Percentiles rank a stretch among this genome's conserved stretches.
Conservation (phyloP, 495 filamentous ascomycete species). For the Podospora sp. region DNA sequence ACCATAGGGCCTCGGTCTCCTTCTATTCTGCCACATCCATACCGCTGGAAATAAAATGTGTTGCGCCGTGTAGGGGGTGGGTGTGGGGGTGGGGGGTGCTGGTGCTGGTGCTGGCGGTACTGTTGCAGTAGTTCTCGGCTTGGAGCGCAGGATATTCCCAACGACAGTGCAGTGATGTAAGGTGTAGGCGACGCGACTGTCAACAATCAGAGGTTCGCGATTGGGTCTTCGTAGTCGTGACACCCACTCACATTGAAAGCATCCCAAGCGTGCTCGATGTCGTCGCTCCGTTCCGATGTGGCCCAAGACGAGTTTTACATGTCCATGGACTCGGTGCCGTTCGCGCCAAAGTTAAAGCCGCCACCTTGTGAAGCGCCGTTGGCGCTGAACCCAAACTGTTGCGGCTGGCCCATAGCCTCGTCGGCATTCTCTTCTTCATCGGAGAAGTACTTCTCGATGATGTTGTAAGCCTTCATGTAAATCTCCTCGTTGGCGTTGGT, state of each 20-base stretch:
- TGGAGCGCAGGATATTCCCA: background rate
- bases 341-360: slow-evolving; percentile 87
- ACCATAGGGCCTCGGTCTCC: slow-evolving; percentile 45
- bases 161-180: background rate
- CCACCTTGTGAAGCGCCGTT: slow-evolving; percentile 71
- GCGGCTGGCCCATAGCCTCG: slow-evolving; percentile 57
- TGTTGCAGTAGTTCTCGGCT: background rate
- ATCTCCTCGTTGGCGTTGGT: slow-evolving; percentile 99
- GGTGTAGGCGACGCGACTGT: background rate
- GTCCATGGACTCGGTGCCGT: slow-evolving; percentile 94
- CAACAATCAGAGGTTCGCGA: background rate
- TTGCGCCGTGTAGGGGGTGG: slow-evolving; percentile 26
- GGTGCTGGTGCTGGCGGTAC: background rate
- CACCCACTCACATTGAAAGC: too few species aligned
- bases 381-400: slow-evolving; percentile 83
- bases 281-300: background rate
- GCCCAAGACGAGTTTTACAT: slow-evolving; percentile 65
- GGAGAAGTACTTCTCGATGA: slow-evolving; percentile 99
- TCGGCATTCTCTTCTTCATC: slow-evolving; percentile 90
- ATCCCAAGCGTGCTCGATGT: too few species aligned
- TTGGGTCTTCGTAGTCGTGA: too few species aligned
- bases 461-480: slow-evolving; percentile 99
- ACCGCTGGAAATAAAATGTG: slow-evolving; percentile 15
- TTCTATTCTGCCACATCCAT: slow-evolving; percentile 31
- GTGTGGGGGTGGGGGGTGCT: background rate